Percentiles rank a stretch among this genome's conserved stretches.
Evolutionary conservation across 129 eudicot genomes (phyloP).

Genomic region (Dittrichia graveolens): DNA sequence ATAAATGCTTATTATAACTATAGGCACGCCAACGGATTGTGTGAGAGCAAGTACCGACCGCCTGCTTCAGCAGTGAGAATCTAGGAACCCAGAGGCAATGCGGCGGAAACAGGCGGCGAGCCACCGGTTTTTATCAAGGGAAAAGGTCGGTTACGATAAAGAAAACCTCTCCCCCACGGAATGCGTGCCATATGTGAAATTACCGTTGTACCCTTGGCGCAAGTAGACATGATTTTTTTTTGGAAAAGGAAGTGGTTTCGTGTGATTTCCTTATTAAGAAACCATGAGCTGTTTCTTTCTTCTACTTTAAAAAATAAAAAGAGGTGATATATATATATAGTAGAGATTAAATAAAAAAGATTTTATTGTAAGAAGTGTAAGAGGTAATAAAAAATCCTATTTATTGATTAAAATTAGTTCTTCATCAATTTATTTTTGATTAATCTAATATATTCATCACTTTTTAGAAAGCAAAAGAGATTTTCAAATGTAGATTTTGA

Average conservation of each 20-base stretch:
- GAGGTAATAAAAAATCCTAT: too few species aligned
- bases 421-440: too few species aligned
- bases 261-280: neutral
- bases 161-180: slow-evolving; percentile 38
- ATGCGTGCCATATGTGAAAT: neutral
- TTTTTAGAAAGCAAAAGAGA: too few species aligned
- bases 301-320: neutral
- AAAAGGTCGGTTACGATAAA: slow-evolving; percentile 21
- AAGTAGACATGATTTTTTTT: slow-evolving; percentile 6
- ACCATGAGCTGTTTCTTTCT: neutral
- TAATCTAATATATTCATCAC: too few species aligned
- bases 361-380: too few species aligned
- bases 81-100: neutral
- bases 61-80: neutral
- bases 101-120: slow-evolving; percentile 37
- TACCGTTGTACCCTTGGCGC: slow-evolving; percentile 23
- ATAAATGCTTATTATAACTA: neutral
- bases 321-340: too few species aligned
- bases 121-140: slow-evolving; percentile 24
- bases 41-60: neutral
- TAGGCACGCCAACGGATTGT: slow-evolving; percentile 35
- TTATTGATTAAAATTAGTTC: too few species aligned
- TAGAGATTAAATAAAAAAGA: too few species aligned
- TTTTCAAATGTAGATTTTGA: too few species aligned
- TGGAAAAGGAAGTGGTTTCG: slow-evolving; percentile 26